A percentile compares a stretch with the other conserved stretches of the same genome.
Conservation (phyloP, 2,329 filamentous ascomycete species). For the Hymenoscyphus linearis region DNA sequence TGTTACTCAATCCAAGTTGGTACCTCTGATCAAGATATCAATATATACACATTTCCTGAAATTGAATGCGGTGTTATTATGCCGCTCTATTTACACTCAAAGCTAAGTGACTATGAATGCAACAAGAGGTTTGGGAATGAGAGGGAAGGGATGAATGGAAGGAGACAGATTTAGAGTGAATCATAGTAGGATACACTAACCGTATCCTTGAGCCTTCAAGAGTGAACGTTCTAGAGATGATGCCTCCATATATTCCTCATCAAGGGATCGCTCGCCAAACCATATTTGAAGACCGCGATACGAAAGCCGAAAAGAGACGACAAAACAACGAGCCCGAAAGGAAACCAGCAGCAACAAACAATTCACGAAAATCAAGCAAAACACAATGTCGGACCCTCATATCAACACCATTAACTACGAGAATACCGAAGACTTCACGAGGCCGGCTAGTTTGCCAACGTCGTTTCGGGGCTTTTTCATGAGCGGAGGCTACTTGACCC, state of each 20-base stretch:
- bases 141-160: neutral
- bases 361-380: neutral
- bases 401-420: neutral
- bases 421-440: neutral
- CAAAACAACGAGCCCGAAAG: neutral
- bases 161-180: neutral
- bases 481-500: neutral
- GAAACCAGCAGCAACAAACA: neutral
- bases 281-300: neutral
- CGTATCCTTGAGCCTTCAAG: neutral
- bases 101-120: neutral
- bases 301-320: neutral
- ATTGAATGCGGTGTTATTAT: too few species aligned
- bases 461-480: neutral
- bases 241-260: neutral
- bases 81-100: too few species aligned
- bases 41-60: too few species aligned
- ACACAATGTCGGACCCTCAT: neutral
- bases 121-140: neutral
- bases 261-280: neutral
- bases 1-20: too few species aligned
- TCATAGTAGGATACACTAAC: neutral
- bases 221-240: neutral
- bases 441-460: neutral
- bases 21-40: too few species aligned